Evolutionary conservation across 768 basidiomycete genomes (phyloP).

Genomic region (Arthromyces matolae): DNA sequence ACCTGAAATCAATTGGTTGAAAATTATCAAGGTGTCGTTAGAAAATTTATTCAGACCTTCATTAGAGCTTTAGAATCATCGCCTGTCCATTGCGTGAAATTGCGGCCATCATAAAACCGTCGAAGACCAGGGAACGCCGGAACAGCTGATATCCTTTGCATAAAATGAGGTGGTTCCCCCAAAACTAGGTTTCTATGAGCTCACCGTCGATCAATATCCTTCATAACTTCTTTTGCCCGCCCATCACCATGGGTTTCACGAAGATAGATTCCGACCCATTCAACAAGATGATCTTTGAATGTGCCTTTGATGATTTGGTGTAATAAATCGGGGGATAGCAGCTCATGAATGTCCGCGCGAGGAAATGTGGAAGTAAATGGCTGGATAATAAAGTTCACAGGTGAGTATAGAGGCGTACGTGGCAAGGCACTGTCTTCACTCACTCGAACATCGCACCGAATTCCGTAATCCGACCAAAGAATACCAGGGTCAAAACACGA

Average conservation of each 20-base stretch:
- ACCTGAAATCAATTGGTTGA: background rate
- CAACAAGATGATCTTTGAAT: constrained; percentile 1
- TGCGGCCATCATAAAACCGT: background rate
- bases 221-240: background rate
- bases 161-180: background rate
- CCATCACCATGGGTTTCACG: background rate
- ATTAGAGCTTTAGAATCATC: too few species aligned
- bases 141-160: background rate
- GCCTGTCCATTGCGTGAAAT: constrained; percentile 2
- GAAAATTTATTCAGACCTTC: background rate
- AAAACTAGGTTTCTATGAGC: background rate
- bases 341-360: background rate
- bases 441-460: too few species aligned
- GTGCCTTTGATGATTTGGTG: background rate
- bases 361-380: too few species aligned
- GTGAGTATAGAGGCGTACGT: too few species aligned
- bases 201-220: background rate
- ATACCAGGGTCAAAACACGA: too few species aligned
- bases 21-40: background rate
- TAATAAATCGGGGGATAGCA: background rate
- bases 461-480: too few species aligned
- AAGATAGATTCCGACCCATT: background rate
- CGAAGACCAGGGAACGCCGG: too few species aligned
- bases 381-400: too few species aligned
- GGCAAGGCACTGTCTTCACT: too few species aligned